These are phyloP conservation scores for sunflower (Helianthus annuus) DNA, from an alignment of 129 eudicot genomes.

Conservation along the genomic window DNA sequence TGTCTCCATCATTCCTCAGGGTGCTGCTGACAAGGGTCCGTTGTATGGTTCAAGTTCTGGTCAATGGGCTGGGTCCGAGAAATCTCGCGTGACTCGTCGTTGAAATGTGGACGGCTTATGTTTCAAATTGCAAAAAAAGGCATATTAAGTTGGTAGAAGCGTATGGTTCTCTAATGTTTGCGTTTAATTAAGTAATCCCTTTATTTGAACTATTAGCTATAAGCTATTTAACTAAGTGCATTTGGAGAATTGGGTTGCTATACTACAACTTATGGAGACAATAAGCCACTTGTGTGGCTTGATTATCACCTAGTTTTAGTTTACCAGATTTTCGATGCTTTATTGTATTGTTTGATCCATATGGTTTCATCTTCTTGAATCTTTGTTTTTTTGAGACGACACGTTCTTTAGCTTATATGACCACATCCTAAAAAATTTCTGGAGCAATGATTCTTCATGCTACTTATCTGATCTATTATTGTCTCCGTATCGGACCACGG, in stretches of 20 bases:
- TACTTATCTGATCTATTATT: slow-evolving; percentile 13
- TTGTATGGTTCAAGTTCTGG: slow-evolving; percentile 68
- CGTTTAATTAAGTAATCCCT: slow-evolving; percentile 41
- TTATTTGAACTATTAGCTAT: slow-evolving; percentile 31
- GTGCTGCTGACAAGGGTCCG: slow-evolving; percentile 71
- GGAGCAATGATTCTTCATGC: slow-evolving; percentile 16
- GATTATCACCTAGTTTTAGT: slow-evolving; percentile 29
- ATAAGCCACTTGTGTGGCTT: slow-evolving; percentile 20
- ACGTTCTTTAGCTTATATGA: slow-evolving; percentile 3
- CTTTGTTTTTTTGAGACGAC: slow-evolving; percentile 1
- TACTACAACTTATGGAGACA: slow-evolving; percentile 23
- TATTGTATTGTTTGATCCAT: slow-evolving; percentile 19
- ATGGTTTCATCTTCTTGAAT: background rate
- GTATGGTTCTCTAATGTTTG: slow-evolving; percentile 47
- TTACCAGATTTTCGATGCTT: background rate
- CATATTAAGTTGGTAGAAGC: slow-evolving; percentile 41
- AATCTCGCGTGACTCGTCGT: slow-evolving; percentile 54
- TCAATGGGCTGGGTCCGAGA: slow-evolving; percentile 69
- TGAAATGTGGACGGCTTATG: slow-evolving; percentile 38
- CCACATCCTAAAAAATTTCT: slow-evolving; percentile 5
- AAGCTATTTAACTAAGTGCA: slow-evolving; percentile 24
- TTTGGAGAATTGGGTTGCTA: slow-evolving; percentile 28
- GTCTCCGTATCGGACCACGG: slow-evolving; percentile 14
- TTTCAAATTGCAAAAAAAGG: slow-evolving; percentile 25
- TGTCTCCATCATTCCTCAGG: slow-evolving; percentile 43